Conservation (phyloP, 2,329 filamentous ascomycete genomes). For the Pezicula carpinea region DNA sequence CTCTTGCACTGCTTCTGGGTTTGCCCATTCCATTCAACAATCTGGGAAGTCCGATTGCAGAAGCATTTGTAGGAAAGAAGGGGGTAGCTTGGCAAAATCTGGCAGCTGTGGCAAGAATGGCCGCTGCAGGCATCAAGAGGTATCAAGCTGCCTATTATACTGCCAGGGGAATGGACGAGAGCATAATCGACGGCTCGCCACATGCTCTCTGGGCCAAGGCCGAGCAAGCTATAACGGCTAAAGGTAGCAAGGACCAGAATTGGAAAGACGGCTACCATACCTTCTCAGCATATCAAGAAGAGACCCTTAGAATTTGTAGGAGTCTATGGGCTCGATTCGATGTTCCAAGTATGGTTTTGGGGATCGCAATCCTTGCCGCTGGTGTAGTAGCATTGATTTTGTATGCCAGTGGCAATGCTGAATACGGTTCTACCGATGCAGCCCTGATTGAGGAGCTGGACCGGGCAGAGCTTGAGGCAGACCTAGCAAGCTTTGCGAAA, state of each 20-base stretch:
- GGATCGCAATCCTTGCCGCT: slow-evolving; percentile 64
- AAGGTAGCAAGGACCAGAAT: slow-evolving; percentile 33
- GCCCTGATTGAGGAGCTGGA: slow-evolving; percentile 44
- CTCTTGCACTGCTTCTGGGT: slow-evolving; percentile 79
- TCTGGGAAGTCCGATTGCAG: slow-evolving; percentile 85
- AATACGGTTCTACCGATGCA: slow-evolving; percentile 52
- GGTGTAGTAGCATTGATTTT: slow-evolving; percentile 66
- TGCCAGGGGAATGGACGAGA: slow-evolving; percentile 64
- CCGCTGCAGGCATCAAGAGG: slow-evolving; percentile 79
- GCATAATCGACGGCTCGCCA: slow-evolving; percentile 48
- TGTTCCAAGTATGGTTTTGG: slow-evolving; percentile 76
- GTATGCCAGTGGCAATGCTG: slow-evolving; percentile 60
- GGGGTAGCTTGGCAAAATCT: slow-evolving; percentile 73
- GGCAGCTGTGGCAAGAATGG: slow-evolving; percentile 69
- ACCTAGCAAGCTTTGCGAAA: slow-evolving; percentile 36
- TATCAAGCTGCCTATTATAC: slow-evolving; percentile 82
- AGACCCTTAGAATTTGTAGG: slow-evolving; percentile 76
- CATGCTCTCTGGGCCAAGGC: slow-evolving; percentile 56
- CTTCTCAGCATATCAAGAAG: slow-evolving; percentile 69
- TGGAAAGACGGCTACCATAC: slow-evolving; percentile 46
- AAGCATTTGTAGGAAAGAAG: slow-evolving; percentile 73
- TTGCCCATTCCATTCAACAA: slow-evolving; percentile 96
- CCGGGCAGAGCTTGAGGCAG: slow-evolving; percentile 52
- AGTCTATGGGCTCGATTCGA: slow-evolving; percentile 91
- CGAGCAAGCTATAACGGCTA: slow-evolving; percentile 20